Evolutionary conservation across 2,329 filamentous ascomycete genomes (phyloP), one percentile per base, ranked within the genome.

Genomic region (Aspergillus novofumigatus): DNA sequence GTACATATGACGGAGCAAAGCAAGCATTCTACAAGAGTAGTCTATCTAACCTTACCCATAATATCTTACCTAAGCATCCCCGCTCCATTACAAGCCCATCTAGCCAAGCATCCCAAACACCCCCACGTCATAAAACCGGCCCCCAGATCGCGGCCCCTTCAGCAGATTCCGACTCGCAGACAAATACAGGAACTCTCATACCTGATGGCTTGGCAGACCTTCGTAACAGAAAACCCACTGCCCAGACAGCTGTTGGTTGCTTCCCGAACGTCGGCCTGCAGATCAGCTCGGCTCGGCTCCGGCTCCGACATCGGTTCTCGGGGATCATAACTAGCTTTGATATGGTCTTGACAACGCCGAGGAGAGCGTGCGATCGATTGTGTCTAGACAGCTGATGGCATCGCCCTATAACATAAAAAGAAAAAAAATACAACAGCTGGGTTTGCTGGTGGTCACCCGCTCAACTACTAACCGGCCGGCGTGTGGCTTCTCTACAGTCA

Each of bases 111-210:
- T 1, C 60, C 63, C 21, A 65, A 48, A 11, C 57, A 58, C 1
- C 65, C 64, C 52, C 52, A 44, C 11, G 69, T 70, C 60, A 71
- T 68, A 11, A 71, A 60, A 9, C 67, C 57, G 25, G 69, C 66
- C 69, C 69, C 69, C 68, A 71, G 78, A 71, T 62, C 1, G 67
- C 66, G 8, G 69, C 68, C 3, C 66, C 67, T 57, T 53, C 3
- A 69, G 51, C n/a, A 70, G 44, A 49, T 65, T 66, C 51, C 58
- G 50, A 17, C 67, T 57, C 21, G 68, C 65, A 1, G 68, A 65
- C 45, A 65, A 54, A 29, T 70, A 70, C 67, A 63, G 42, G 62
- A 66, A 44, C 69, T 59, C 0, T 67, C 67, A 55, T 69, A 69
- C 0, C 66, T 67, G 20, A 70, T 65, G 3, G 58, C 50, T 56